These are phyloP conservation scores for Endotrypanum monterogeii DNA, from an alignment of 208 protist species.

Conservation along the genomic window DNA sequence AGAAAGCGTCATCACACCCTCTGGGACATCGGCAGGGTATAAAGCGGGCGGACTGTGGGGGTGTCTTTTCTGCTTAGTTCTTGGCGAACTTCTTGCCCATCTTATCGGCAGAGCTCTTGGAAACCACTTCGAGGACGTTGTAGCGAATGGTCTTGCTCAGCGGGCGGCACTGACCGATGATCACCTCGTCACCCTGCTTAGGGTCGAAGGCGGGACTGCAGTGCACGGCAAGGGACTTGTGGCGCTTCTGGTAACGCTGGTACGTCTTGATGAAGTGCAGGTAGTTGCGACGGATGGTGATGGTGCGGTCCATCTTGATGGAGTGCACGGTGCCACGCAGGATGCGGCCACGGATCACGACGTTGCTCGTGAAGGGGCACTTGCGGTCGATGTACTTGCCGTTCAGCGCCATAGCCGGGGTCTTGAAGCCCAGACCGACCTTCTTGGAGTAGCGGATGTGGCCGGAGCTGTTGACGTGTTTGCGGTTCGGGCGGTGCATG, in stretches of 20 bases:
- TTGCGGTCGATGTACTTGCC: conserved; percentile 99
- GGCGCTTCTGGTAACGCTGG: conserved; percentile 99
- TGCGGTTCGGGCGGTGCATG: conserved; percentile 67
- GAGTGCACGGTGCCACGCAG: conserved; percentile 98
- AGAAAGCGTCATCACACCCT: not conserved
- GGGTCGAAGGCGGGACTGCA: conserved; percentile 98
- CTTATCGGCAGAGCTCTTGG: conserved; percentile 86
- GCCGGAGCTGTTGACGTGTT: conserved; percentile 64
- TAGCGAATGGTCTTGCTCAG: conserved; percentile 99
- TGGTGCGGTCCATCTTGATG: conserved; percentile 99
- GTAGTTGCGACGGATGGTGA: conserved; percentile 99
- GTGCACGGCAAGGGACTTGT: conserved; percentile 99
- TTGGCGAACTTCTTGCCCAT: conserved; percentile 88
- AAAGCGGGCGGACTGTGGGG: too few relatives aligned
- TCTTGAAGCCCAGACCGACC: conserved; percentile 98
- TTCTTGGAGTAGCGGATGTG: conserved; percentile 94
- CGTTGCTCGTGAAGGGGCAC: conserved; percentile 99
- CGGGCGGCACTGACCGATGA: conserved; percentile 99
- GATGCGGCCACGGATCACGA: conserved; percentile 99
- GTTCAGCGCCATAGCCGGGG: conserved; percentile 97
- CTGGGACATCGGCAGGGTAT: not conserved
- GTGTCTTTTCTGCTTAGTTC: conserved; percentile 47
- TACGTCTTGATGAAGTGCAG: conserved; percentile 99
- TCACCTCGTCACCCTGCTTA: conserved; percentile 98
- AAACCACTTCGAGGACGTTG: conserved; percentile 98